These are phyloP conservation scores for Fusarium pseudocircinatum DNA, from an alignment of 2,329 filamentous ascomycete genomes.

Conservation along the genomic window DNA sequence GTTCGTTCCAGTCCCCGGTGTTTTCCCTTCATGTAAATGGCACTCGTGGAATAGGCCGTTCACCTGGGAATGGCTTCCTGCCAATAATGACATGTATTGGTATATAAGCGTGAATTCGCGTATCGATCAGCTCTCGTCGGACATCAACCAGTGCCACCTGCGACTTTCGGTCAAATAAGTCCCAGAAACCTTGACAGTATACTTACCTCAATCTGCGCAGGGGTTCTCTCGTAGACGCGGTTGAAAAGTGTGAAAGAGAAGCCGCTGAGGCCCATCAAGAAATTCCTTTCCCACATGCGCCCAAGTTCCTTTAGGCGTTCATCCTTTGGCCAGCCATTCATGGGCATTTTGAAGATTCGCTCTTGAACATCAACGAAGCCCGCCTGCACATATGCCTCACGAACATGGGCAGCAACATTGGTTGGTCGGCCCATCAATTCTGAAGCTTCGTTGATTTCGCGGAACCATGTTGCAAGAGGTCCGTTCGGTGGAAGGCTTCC, in stretches of 20 bases:
- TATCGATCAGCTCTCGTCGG: conserved; percentile 57
- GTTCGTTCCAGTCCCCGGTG: background rate
- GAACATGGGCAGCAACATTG: conserved; percentile 47
- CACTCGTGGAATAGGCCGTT: conserved; percentile 30
- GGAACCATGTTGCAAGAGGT: conserved; percentile 52
- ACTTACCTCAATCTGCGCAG: conserved; percentile 61
- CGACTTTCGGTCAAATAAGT: conserved; percentile 15
- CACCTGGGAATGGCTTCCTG: conserved; percentile 57
- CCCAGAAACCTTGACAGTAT: background rate
- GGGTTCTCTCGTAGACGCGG: conserved; percentile 52
- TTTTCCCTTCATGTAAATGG: conserved; percentile 16
- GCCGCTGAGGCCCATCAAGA: conserved; percentile 55
- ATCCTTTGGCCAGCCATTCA: conserved; percentile 64
- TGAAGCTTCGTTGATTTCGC: conserved; percentile 53
- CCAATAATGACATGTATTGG: conserved; percentile 62
- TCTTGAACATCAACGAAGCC: conserved; percentile 67
- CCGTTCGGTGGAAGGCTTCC: conserved; percentile 52
- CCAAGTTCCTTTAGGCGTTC: conserved; percentile 55
- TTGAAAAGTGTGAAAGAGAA: conserved; percentile 55
- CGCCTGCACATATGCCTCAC: conserved; percentile 54
- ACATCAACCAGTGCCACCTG: conserved; percentile 61
- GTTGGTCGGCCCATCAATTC: conserved; percentile 51
- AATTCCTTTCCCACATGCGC: conserved; percentile 56
- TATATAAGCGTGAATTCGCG: conserved; percentile 59
- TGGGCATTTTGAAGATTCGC: conserved; percentile 62